Percentiles rank a stretch among this genome's conserved stretches.
These are phyloP conservation scores for Coemansia reversa DNA, from an alignment of 192 early-diverging fungal species.

Conservation along the genomic window DNA sequence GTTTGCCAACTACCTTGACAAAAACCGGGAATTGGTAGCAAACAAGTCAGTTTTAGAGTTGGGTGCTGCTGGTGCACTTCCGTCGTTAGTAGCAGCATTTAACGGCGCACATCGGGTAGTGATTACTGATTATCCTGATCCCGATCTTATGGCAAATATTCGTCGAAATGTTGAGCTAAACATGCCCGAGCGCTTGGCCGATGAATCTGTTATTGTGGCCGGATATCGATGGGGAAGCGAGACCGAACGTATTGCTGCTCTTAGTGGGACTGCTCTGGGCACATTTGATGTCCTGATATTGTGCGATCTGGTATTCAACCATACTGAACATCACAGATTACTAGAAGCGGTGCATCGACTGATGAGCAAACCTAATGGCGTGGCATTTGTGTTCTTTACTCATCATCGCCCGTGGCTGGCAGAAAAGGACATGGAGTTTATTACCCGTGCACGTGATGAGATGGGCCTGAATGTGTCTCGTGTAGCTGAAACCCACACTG, in stretches of 20 bases:
- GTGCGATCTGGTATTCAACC: conserved; percentile 86
- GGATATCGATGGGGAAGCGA: conserved; percentile 51
- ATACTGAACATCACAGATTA: conserved; percentile 78
- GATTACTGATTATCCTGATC: conserved; percentile 58
- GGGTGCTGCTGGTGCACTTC: conserved; percentile 80
- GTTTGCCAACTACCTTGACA: conserved; percentile 77
- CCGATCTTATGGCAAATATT: conserved; percentile 75
- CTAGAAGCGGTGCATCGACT: conserved; percentile 66
- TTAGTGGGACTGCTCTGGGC: conserved; percentile 2
- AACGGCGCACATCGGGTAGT: conserved; percentile 71
- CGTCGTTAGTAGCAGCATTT: conserved; percentile 67
- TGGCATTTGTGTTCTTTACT: conserved; percentile 76
- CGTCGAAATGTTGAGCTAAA: conserved; percentile 62
- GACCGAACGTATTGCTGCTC: conserved; percentile 22
- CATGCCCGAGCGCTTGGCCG: conserved; percentile 53
- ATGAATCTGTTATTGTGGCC: conserved; percentile 25
- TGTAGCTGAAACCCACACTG: conserved; percentile 66
- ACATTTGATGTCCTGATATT: conserved; percentile 80
- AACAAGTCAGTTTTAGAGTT: conserved; percentile 76
- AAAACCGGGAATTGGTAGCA: conserved; percentile 57
- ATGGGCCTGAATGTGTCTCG: conserved; percentile 69
- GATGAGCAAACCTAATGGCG: conserved; percentile 57
- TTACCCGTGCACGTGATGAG: conserved; percentile 66
- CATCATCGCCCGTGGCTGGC: conserved; percentile 82
- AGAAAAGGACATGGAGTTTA: conserved; percentile 78